Percentiles rank a stretch among this genome's conserved stretches.
phyloP scores from a whole-genome alignment of 2,329 filamentous ascomycete genomes.

The Talaromyces sp. region DNA sequence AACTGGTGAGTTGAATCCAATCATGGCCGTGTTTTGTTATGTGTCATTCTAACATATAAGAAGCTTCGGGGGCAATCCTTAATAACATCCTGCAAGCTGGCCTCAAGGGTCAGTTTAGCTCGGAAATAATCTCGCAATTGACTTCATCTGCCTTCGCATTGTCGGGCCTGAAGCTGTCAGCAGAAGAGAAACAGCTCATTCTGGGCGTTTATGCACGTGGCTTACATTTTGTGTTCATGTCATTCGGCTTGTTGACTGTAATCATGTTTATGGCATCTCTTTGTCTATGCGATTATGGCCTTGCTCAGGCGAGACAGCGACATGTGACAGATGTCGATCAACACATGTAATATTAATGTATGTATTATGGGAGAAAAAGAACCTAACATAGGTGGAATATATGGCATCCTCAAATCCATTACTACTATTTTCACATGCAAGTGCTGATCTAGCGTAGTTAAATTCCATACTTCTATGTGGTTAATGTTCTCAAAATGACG shows the following conservation, averaged over 20 bases:
- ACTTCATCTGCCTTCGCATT: not conserved
- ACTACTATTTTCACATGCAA: too few relatives aligned
- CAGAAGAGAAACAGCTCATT: not conserved
- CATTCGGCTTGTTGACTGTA: not conserved
- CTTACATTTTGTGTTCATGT: not conserved
- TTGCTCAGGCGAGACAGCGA: not conserved
- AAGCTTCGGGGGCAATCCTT: constrained; percentile 1
- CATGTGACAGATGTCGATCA: too few relatives aligned
- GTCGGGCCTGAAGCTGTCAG: not conserved
- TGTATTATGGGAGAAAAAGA: too few relatives aligned
- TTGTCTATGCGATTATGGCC: not conserved
- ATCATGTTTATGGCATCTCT: not conserved
- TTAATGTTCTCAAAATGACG: too few relatives aligned
- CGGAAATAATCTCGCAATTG: not conserved
- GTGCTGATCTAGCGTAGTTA: too few relatives aligned
- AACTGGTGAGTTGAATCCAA: not conserved
- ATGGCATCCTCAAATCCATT: too few relatives aligned
- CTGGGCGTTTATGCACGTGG: not conserved
- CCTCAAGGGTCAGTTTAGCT: not conserved
- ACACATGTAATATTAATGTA: too few relatives aligned
- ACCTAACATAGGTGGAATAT: too few relatives aligned
- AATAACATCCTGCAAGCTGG: not conserved
- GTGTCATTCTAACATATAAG: not conserved
- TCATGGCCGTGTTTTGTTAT: not conserved
- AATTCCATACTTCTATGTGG: too few relatives aligned